Base-by-base conservation (phyloP, 2,329 filamentous ascomycete genomes). In the Stagonosporopsis vannaccii region DNA sequence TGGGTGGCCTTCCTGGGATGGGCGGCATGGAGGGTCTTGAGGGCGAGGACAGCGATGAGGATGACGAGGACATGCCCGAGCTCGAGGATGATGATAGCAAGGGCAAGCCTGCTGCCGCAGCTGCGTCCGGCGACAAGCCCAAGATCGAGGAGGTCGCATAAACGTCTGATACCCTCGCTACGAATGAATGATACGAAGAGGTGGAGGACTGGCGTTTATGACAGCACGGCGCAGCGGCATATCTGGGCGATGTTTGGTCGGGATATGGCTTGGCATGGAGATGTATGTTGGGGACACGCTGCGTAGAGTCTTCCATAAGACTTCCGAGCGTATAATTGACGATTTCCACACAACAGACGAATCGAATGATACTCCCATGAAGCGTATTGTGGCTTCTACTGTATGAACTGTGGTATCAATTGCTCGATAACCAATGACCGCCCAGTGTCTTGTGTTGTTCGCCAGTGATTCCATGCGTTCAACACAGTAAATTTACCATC, bases 21-120 rank as follows among this genome's bases (percentile, higher is more conserved):
- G 61, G 56, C n/a, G 65, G 54, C 39, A 66, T 64, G 59, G 37
- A 39, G 39, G 79, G 69, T 11, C 59, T 66, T 44, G 63, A 56
- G 12, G 65, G 74, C n/a, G 79, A 75, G 42, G 70, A 63, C 43
- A 81, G 83, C 20, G 81, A 82, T 2, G 85, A 84, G 11, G 84
- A 85, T 4, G 91, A 81, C 52, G 79, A 80, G n/a, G 78, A 94
- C n/a, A 92, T 96, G 87, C 92, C 92, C 55, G 86, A 86, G 66
- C 86, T 96, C 17, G 76, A 78, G 63, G 72, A 75, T 19, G 69
- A 72, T 43, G 65, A 63, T 30, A 71, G 73, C 37, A 69, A 72
- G 48, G 66, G 62, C 40, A 69, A 61, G 43, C 58, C 66, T 33
- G 63, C 78, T 20, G 63, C 55, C 35, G 58, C 60, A 12, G 51